These are phyloP conservation scores for Smittium mucronatum DNA, from an alignment of 371 early-diverging fungal genomes.

Conservation along the genomic window DNA sequence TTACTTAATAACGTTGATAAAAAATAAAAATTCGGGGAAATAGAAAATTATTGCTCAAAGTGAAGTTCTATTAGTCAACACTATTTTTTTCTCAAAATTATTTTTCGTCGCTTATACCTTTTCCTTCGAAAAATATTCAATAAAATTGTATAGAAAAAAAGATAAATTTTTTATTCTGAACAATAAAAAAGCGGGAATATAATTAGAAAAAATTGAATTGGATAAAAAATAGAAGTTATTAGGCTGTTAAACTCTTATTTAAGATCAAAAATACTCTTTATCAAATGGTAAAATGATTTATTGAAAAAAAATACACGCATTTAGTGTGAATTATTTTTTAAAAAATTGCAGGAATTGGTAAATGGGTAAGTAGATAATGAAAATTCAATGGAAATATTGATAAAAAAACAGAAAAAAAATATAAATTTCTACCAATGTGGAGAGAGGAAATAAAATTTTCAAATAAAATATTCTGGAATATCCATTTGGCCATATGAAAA, in stretches of 20 bases:
- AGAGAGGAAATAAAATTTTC: not conserved
- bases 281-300: conserved; percentile 4
- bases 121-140: not conserved
- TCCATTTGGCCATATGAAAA: not conserved
- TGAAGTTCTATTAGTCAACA: conserved; percentile 5
- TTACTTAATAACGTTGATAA: not conserved
- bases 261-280: not conserved
- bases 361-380: not conserved
- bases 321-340: not conserved
- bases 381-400: not conserved
- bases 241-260: not conserved
- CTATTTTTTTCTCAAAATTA: conserved; percentile 8
- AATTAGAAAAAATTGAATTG: conserved; percentile 1
- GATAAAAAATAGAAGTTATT: not conserved
- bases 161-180: conserved; percentile 3
- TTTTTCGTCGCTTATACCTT: conserved; percentile 3
- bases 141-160: not conserved
- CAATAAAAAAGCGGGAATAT: conserved; percentile 8
- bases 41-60: conserved; percentile 6
- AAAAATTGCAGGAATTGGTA: not conserved
- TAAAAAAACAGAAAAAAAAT: not conserved
- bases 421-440: not conserved
- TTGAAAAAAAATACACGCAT: not conserved
- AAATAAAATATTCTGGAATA: not conserved
- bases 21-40: not conserved